These are phyloP conservation scores for Lyophyllum shimeji DNA, from an alignment of 768 basidiomycete species.

Conservation along the genomic window DNA sequence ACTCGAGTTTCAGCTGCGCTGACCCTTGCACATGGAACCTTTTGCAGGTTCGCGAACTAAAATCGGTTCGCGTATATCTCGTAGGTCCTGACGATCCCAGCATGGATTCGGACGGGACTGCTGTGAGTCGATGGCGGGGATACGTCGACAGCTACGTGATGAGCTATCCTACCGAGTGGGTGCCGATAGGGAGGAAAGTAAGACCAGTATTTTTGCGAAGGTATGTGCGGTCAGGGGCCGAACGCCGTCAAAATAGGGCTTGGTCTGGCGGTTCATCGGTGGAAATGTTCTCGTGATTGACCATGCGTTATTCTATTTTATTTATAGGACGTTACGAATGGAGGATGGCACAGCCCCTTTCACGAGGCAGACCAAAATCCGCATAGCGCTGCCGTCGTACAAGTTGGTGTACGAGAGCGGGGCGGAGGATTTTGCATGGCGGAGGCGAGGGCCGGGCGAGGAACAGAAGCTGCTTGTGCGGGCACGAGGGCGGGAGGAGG, in stretches of 20 bases:
- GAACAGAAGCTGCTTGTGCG: constrained; percentile 30
- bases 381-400: constrained; percentile 60
- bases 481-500: constrained; percentile 52
- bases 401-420: constrained; percentile 69
- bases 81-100: constrained; percentile 66
- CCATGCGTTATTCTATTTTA: constrained; percentile 29
- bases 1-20: constrained; percentile 5
- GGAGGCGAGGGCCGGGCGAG: constrained; percentile 33
- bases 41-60: constrained; percentile 51
- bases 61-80: constrained; percentile 60
- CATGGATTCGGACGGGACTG: constrained; percentile 50
- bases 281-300: constrained; percentile 23
- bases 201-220: constrained; percentile 55
- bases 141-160: constrained; percentile 76
- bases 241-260: constrained; percentile 11
- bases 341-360: constrained; percentile 42
- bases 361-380: constrained; percentile 45
- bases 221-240: constrained; percentile 33
- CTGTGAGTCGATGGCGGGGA: constrained; percentile 63
- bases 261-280: constrained; percentile 16
- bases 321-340: constrained; percentile 51
- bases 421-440: constrained; percentile 56
- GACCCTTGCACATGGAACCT: constrained; percentile 11
- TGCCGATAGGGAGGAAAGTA: constrained; percentile 40
- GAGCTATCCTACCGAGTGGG: constrained; percentile 72